Evolutionary conservation across 768 basidiomycete species (phyloP), one percentile per base, ranked within the genome.

Genomic region (Filobasidium wieringae): DNA sequence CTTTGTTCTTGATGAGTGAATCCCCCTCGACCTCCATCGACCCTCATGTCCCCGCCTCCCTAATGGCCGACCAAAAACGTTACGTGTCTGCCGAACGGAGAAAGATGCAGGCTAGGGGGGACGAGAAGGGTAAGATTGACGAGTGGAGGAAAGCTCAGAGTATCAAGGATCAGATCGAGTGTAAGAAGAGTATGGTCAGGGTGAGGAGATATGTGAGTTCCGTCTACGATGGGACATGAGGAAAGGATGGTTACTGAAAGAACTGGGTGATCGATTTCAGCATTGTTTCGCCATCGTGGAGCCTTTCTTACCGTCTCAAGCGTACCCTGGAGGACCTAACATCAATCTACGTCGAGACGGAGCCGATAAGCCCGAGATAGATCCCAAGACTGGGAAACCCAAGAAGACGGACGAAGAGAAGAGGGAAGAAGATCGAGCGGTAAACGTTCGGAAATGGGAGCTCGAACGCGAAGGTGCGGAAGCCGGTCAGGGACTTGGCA

Each of bases 1-100:
- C 49, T 22, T 24, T 57, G 12, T 50, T 51, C n/a, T 36, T 57
- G 22, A 50, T 57, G 49, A 36, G 47, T 30, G 56, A 57, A 31
- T 51, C 56, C 5, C 34, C n/a, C n/a, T n/a, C n/a, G n/a, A n/a
- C n/a, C n/a, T 27, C 49, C 19, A 50, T 30, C 36, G 33, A 47
- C 7, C 49, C 56, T 1, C n/a, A 51, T n/a, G 30, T n/a, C n/a
- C n/a, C n/a, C n/a, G n/a, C n/a, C n/a, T n/a, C n/a, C n/a, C n/a
- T n/a, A n/a, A n/a, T n/a, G n/a, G n/a, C n/a, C n/a, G n/a, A n/a
- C n/a, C n/a, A n/a, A n/a, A n/a, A n/a, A n/a, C n/a, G n/a, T n/a
- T n/a, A n/a, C n/a, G 15, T 39, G 12, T 29, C 41, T 15, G 29
- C 37, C 7, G 45, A 56, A n/a, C 43, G 55, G 1, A 31, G 55